These are phyloP conservation scores for Entophlyctis helioformis DNA, from an alignment of 192 early-diverging fungal species.

Conservation along the genomic window DNA sequence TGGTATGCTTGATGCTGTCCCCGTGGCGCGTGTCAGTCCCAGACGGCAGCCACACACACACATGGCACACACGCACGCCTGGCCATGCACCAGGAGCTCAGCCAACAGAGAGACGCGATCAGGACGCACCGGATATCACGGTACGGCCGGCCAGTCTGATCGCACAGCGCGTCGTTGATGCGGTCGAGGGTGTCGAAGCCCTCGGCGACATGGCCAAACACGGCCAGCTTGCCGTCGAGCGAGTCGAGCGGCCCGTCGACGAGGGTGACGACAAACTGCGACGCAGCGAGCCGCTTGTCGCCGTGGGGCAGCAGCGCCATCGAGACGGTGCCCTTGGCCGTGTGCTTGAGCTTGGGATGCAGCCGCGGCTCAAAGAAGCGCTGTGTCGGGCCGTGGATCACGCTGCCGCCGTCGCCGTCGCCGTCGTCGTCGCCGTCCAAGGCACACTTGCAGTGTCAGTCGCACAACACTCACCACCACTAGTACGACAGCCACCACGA, in stretches of 20 bases:
- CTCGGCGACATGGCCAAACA: conserved; percentile 83
- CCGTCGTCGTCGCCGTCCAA: too few species aligned
- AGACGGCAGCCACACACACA: too few species aligned
- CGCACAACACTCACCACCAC: too few species aligned
- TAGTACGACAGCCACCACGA: too few species aligned
- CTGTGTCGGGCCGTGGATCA: conserved; percentile 40
- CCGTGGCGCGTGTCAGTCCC: too few species aligned
- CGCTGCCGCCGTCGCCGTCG: too few species aligned
- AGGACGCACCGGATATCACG: conserved; percentile 55
- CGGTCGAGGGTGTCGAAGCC: conserved; percentile 77
- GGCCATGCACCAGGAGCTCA: too few species aligned
- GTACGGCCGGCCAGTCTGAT: conserved; percentile 62
- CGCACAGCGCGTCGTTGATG: conserved; percentile 59
- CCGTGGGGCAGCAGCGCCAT: conserved; percentile 41
- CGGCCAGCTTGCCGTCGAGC: conserved; percentile 68
- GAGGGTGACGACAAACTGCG: conserved; percentile 80
- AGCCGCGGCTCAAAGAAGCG: conserved; percentile 70
- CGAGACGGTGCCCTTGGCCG: conserved; percentile 60
- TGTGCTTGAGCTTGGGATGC: conserved; percentile 69
- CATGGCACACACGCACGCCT: too few species aligned
- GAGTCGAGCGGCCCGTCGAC: conserved; percentile 61
- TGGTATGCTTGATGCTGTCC: conserved; percentile 70
- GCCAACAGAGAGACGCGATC: not conserved
- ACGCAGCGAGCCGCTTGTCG: conserved; percentile 38
- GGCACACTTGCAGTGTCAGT: too few species aligned